Evolutionary conservation across 768 basidiomycete species (phyloP), one percentile per base, ranked within the genome.

Genomic region (Lyophyllum semitale): DNA sequence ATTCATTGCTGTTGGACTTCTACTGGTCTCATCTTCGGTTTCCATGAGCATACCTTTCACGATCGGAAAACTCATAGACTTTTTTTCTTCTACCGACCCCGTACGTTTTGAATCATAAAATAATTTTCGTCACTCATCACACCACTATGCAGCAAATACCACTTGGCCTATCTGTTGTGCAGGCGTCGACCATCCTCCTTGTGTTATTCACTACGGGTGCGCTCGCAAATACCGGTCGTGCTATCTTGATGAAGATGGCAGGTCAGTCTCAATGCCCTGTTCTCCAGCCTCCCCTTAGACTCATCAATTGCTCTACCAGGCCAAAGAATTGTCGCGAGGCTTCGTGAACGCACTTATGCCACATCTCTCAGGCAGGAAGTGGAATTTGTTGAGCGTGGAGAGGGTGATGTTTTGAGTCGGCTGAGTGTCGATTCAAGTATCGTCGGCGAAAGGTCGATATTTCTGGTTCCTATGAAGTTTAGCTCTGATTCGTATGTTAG

Each of bases 11-110:
- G 76, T 95, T 43, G 89, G 88, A 0, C 72, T 96, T 59, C 78
- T 98, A 8, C 69, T 95, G 15, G 79, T 93, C n/a, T 96, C 95
- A 0, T 93, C 93, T 8, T 77, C 89, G 2, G 91, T 99, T 20
- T 91, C 93, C 3, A 90, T 98, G 87, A 90, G 89, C 59, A 82
- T 98, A 12, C 96, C 96, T 0, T 84, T 97, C 62, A 94, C 94
- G 1, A 88, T 98, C 63, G 96, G 96, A 9, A 91, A 86, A 68
- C 77, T 98, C 48, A 97, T 99, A 58, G 95, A 98, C 73, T 94
- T 89, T 73, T 98, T 97, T 71, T 86, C 89, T 0, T 75, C 86
- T 8, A 60, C 80, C 1, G 79, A 82, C 61, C 84, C 86, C n/a
- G 93, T 94, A 66, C 59, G 85, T 76, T 26, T 13, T 47, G 3